Conservation (phyloP, 768 basidiomycete species). For the Dioszegia hungarica region DNA sequence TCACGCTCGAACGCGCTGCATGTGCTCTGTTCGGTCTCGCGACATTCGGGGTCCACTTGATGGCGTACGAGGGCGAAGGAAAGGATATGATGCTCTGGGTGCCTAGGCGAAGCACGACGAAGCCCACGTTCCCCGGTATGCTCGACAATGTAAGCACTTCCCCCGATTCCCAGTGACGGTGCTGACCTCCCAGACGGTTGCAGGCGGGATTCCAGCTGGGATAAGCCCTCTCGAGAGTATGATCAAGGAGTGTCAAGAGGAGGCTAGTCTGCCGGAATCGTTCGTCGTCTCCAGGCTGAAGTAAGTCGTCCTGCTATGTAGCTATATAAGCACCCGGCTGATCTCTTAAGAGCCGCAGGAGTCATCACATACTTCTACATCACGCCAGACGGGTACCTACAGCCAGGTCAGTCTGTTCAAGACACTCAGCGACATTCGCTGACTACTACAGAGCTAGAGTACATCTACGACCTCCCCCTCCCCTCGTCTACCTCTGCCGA, state of each 20-base stretch:
- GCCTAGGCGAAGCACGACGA: slow-evolving; percentile 75
- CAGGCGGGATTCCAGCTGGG: slow-evolving; percentile 84
- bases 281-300: slow-evolving; percentile 61
- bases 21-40: slow-evolving; percentile 82
- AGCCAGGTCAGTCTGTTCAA: slow-evolving; percentile 43
- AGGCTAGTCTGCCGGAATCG: slow-evolving; percentile 72
- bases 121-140: slow-evolving; percentile 85
- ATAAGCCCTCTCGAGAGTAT: slow-evolving; percentile 67
- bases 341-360: slow-evolving; percentile 58
- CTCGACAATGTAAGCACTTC: slow-evolving; percentile 64
- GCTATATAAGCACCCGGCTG: neutral
- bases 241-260: slow-evolving; percentile 88
- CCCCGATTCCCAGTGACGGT: neutral
- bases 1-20: slow-evolving; percentile 84
- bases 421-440: neutral
- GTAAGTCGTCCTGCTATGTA: slow-evolving; percentile 8
- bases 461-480: slow-evolving; percentile 74
- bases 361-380: slow-evolving; percentile 76
- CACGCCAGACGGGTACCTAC: slow-evolving; percentile 69
- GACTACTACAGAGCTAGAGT: slow-evolving; percentile 45
- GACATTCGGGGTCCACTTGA: slow-evolving; percentile 91
- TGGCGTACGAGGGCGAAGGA: slow-evolving; percentile 49
- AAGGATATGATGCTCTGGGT: slow-evolving; percentile 68
- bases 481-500: slow-evolving; percentile 52
- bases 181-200: slow-evolving; percentile 48